Conservation (phyloP, 305 asterid species). For the Solanum hybrid region DNA sequence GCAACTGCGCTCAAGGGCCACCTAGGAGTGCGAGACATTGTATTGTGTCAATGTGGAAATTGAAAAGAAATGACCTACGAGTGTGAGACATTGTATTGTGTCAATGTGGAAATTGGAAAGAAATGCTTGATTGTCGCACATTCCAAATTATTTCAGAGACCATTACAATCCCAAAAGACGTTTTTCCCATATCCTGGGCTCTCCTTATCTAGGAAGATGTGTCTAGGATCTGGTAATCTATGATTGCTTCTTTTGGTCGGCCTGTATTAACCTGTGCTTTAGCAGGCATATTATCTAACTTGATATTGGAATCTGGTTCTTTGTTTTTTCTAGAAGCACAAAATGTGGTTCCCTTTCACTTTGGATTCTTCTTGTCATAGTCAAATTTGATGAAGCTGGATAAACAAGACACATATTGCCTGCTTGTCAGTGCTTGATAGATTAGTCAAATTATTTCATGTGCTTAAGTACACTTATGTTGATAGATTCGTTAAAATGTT, state of each 20-base stretch:
- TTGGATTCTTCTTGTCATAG: neutral
- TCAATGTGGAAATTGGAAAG: neutral
- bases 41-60: neutral
- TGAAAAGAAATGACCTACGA: neutral
- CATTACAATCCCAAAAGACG: neutral
- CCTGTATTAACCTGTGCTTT: neutral
- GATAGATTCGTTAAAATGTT: neutral
- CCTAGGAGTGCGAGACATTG: neutral
- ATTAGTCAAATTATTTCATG: neutral
- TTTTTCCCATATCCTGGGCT: neutral
- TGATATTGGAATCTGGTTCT: neutral
- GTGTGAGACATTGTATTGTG: neutral
- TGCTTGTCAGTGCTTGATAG: neutral
- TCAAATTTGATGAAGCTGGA: neutral
- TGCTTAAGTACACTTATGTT: neutral
- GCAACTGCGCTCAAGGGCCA: neutral
- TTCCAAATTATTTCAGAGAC: neutral
- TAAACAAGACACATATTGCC: neutral
- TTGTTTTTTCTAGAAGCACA: neutral
- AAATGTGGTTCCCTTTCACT: neutral
- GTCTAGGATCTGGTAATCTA: neutral
- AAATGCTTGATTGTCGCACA: neutral
- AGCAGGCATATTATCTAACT: neutral
- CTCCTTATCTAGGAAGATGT: neutral
- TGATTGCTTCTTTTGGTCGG: neutral